phyloP scores from a whole-genome alignment of 2,329 filamentous ascomycete species.

The Mycocentrospora acerina region DNA sequence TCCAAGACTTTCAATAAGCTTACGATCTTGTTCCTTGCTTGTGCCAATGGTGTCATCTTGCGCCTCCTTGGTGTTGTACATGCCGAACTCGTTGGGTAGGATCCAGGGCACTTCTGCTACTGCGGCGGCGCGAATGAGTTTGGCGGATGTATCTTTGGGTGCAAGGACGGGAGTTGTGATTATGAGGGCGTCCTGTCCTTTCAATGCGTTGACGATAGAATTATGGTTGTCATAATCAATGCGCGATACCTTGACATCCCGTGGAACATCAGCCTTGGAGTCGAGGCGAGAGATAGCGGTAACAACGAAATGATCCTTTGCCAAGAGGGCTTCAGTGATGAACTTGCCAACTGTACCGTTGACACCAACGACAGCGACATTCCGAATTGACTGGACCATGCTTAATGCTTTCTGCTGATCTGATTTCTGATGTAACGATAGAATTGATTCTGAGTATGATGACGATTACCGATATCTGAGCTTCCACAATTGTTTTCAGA shows the following conservation, averaged over 20 bases:
- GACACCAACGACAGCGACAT: slow-evolving; percentile 45
- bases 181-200: slow-evolving; percentile 42
- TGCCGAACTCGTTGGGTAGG: slow-evolving; percentile 43
- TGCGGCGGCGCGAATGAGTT: slow-evolving; percentile 38
- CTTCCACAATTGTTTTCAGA: too few relatives aligned
- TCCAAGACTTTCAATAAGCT: slow-evolving; percentile 24
- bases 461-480: too few relatives aligned
- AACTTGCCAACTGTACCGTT: slow-evolving; percentile 23
- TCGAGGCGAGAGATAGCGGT: slow-evolving; percentile 54
- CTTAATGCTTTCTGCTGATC: too few relatives aligned
- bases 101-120: slow-evolving; percentile 43
- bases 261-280: slow-evolving; percentile 46
- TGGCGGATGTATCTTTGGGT: slow-evolving; percentile 29
- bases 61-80: slow-evolving; percentile 26
- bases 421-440: too few relatives aligned
- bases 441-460: too few relatives aligned
- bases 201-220: slow-evolving; percentile 37
- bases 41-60: slow-evolving; percentile 8
- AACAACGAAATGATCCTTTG: slow-evolving; percentile 49
- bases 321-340: slow-evolving; percentile 45
- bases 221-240: slow-evolving; percentile 54
- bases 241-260: slow-evolving; percentile 41
- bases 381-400: too few relatives aligned
- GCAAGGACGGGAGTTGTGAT: slow-evolving; percentile 39
- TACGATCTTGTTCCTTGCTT: slow-evolving; percentile 11